Conservation (phyloP, 768 basidiomycete species). For the Mycena rebaudengoi region DNA sequence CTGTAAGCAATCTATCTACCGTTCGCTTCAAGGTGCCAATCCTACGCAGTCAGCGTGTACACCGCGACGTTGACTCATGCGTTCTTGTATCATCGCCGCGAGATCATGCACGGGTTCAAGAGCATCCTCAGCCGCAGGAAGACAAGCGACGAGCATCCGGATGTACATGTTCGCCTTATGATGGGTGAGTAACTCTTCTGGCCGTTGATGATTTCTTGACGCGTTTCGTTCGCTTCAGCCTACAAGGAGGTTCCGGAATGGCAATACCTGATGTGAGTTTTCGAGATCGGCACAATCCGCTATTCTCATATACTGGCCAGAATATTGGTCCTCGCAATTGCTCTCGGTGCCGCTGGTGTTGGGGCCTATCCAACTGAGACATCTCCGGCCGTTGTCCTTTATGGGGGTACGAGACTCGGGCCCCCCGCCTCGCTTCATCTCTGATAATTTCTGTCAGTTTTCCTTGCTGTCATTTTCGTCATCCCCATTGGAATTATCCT, state of each 20-base stretch:
- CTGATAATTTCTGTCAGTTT: background rate
- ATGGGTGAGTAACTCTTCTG: conserved; percentile 6
- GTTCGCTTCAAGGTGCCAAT: conserved; percentile 45
- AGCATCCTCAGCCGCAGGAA: conserved; percentile 37
- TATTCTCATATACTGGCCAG: background rate
- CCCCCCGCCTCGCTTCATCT: background rate
- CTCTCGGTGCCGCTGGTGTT: conserved; percentile 39
- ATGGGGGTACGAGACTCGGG: conserved; percentile 28
- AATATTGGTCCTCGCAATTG: conserved; percentile 37
- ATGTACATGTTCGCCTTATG: conserved; percentile 55
- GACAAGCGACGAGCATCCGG: conserved; percentile 39
- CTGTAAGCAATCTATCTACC: background rate
- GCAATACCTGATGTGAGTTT: conserved; percentile 48
- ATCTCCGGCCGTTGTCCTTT: conserved; percentile 36
- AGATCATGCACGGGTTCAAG: conserved; percentile 39
- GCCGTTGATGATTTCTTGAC: background rate
- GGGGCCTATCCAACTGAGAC: conserved; percentile 42
- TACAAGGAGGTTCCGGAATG: conserved; percentile 53
- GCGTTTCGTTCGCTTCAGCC: background rate
- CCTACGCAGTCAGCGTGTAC: conserved; percentile 23
- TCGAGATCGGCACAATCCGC: conserved; percentile 16
- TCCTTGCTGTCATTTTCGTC: conserved; percentile 29
- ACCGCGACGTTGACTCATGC: conserved; percentile 49
- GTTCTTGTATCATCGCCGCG: conserved; percentile 51
- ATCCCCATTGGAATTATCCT: conserved; percentile 43